A percentile compares a stretch with the other conserved stretches of the same genome.
Evolutionary conservation across 1,139 yeast species (phyloP).

Genomic region (Suhomyces wounanorum): DNA sequence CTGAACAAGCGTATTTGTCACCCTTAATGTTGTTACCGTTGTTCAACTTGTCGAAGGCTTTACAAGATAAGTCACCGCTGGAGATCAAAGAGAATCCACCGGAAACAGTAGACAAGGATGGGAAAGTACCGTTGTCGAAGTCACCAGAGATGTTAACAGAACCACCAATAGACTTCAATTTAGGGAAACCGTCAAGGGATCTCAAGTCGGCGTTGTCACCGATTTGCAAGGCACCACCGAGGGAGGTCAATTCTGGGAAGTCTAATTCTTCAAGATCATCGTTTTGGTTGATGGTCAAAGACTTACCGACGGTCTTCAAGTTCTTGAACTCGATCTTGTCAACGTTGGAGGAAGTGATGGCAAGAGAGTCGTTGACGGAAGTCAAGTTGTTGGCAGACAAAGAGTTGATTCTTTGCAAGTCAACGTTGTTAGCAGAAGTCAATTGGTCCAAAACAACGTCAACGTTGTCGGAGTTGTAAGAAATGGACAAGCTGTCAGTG

Average conservation of each 20-base stretch:
- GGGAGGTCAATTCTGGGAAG: slow-evolving; percentile 65
- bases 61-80: slow-evolving; percentile 78
- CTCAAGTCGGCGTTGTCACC: slow-evolving; percentile 77
- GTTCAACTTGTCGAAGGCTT: slow-evolving; percentile 66
- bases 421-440: slow-evolving; percentile 80
- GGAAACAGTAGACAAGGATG: slow-evolving; percentile 69
- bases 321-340: slow-evolving; percentile 57
- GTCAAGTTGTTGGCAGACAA: slow-evolving; percentile 70
- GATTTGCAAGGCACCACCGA: slow-evolving; percentile 89
- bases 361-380: slow-evolving; percentile 75
- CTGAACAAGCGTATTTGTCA: slow-evolving; percentile 83
- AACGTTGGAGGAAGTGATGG: slow-evolving; percentile 68
- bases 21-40: slow-evolving; percentile 82
- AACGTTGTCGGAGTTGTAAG: slow-evolving; percentile 80
- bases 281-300: slow-evolving; percentile 76
- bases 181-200: slow-evolving; percentile 70
- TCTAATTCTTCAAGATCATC: slow-evolving; percentile 67
- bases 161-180: slow-evolving; percentile 78
- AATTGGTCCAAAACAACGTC: slow-evolving; percentile 69
- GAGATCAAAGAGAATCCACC: slow-evolving; percentile 91
- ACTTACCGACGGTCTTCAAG: slow-evolving; percentile 71
- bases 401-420: slow-evolving; percentile 76
- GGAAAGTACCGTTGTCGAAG: slow-evolving; percentile 77
- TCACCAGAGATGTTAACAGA: slow-evolving; percentile 80
- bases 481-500: slow-evolving; percentile 70